Evolutionary conservation across 148 eudicot genomes (phyloP), one percentile per base, ranked within the genome.

Genomic region (Rhododendron kiyosumense): DNA sequence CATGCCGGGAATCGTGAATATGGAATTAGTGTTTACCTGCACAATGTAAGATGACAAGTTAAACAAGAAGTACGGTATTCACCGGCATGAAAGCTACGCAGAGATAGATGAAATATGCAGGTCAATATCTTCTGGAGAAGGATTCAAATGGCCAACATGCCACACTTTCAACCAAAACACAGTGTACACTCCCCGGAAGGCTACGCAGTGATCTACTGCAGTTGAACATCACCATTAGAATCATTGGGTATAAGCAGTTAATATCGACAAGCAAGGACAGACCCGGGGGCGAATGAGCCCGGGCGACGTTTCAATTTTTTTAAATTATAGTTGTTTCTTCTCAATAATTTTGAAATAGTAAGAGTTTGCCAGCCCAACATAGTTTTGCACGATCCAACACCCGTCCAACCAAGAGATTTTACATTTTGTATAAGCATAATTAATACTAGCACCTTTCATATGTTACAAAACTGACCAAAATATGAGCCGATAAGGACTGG

Each of bases 21-120:
- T 76, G 84, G 75, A 48, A 84, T 30, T 86, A 87, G 65, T 77
- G 76, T 77, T 91, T 89, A 91, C 92, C 92, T 91, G 91, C 34
- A 86, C 17, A 41, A 22, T 24, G 85, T 46, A 82, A 84, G 24
- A 86, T 79, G 0, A 49, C 24, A 54, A 48, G n/a, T 57, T 26
- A 49, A 79, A 54, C 51, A 6, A 61, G 1, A 34, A 69, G 57
- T 65, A 74, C 28, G 26, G 34, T 57, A 79, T 4, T 52, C 20
- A 38, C 14, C 13, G 1, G 75, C 17, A 57, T 0, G n/a, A 9
- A 69, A 26, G 30, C 36, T 69, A 69, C 12, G 17, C 13, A 41
- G 26, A 76, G 79, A 5, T 30, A 2, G 34, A 79, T 45, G 36
- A 30, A 41, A 10, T n/a, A 78, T 79, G 49, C 54, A n/a, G 57